phyloP scores from a whole-genome alignment of 176 grass and related monocot species.

The Neostapfia colusana region DNA sequence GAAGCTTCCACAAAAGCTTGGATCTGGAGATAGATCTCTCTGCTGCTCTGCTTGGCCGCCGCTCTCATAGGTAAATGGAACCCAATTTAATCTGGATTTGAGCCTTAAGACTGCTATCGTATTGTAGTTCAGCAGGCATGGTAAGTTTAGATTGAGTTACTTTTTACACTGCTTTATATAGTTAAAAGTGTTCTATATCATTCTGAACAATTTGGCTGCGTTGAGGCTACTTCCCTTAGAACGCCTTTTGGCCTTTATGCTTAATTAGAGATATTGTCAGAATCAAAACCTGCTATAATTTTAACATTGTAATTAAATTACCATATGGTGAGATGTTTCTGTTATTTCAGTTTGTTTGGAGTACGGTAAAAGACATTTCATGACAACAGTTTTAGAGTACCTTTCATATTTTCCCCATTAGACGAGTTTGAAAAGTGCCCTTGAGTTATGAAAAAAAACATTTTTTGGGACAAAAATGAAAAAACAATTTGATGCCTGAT shows the following conservation, averaged over 20 bases:
- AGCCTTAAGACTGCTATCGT: neutral
- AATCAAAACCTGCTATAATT: neutral
- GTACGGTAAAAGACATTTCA: neutral
- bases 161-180: neutral
- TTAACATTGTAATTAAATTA: neutral
- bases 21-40: constrained; percentile 91
- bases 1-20: constrained; percentile 94
- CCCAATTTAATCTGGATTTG: constrained; percentile 5
- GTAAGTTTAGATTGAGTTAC: neutral
- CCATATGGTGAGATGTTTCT: neutral
- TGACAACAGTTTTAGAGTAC: neutral
- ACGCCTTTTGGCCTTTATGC: neutral
- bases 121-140: neutral
- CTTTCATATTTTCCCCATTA: neutral
- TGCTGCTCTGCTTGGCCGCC: constrained; percentile 83
- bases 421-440: neutral
- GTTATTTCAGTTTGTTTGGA: neutral
- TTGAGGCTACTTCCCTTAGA: neutral
- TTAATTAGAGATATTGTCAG: neutral
- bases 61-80: constrained; percentile 74
- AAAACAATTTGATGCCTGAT: neutral
- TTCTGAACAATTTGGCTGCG: neutral
- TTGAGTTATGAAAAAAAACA: neutral
- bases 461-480: too few relatives aligned
- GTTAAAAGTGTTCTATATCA: neutral